These are phyloP conservation scores for Ogataea minuta DNA, from an alignment of 805 yeast genomes.

Conservation along the genomic window DNA sequence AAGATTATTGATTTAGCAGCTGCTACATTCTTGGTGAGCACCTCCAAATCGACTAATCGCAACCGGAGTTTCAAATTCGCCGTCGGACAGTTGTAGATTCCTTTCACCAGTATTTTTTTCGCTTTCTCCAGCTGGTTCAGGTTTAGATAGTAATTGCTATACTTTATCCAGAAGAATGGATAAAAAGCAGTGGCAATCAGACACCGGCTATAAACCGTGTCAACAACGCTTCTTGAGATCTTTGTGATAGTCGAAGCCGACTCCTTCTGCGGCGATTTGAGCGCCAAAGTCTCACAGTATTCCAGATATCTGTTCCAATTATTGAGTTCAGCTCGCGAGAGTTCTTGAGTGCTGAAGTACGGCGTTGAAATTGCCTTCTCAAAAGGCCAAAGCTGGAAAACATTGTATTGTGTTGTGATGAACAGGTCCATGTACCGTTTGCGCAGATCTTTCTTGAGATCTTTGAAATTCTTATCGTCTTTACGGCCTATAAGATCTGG, in stretches of 20 bases:
- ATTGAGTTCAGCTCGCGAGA: constrained; percentile 45
- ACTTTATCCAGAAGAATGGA: constrained; percentile 49
- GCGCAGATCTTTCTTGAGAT: constrained; percentile 39
- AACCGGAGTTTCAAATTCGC: constrained; percentile 35
- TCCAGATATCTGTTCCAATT: constrained; percentile 60
- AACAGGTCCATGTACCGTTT: constrained; percentile 51
- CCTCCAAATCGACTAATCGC: constrained; percentile 44
- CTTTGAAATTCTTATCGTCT: constrained; percentile 21
- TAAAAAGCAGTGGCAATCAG: constrained; percentile 45
- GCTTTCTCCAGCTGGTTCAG: constrained; percentile 36
- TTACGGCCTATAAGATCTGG: constrained; percentile 24
- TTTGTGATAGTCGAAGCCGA: constrained; percentile 18
- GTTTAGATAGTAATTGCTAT: constrained; percentile 41
- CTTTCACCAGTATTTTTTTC: constrained; percentile 37
- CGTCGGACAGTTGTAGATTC: constrained; percentile 30
- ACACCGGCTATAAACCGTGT: constrained; percentile 47
- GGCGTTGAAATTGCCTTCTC: constrained; percentile 43
- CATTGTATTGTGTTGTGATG: constrained; percentile 53
- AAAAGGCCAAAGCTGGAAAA: constrained; percentile 47
- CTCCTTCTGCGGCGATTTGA: constrained; percentile 23
- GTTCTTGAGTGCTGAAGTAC: constrained; percentile 38
- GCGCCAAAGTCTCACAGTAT: constrained; percentile 42
- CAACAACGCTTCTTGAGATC: constrained; percentile 26
- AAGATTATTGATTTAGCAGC: constrained; percentile 38
- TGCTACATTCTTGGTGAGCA: constrained; percentile 36